Evolutionary conservation across 163 green algal species (phyloP).

Genomic region (Scenedesmus sp.): DNA sequence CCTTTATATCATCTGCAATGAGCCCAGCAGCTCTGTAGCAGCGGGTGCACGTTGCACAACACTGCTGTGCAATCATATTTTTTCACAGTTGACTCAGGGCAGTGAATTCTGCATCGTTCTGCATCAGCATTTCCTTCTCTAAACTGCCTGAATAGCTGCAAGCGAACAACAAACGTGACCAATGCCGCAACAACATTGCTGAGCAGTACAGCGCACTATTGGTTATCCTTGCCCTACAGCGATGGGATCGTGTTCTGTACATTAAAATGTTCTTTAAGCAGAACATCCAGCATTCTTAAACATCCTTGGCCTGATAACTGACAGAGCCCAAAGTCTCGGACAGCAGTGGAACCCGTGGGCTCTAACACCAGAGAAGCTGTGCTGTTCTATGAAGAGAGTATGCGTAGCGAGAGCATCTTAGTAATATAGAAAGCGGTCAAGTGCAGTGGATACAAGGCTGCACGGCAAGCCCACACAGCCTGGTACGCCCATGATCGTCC

Average conservation of each 20-base stretch:
- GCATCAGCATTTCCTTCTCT: background rate
- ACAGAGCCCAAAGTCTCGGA: conserved; percentile 10
- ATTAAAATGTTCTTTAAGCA: background rate
- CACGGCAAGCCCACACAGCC: background rate
- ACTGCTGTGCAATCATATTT: background rate
- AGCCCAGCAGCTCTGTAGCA: no score
- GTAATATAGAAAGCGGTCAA: background rate
- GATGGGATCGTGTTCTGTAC: background rate
- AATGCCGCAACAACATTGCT: background rate
- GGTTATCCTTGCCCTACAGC: background rate
- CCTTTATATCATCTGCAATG: no score
- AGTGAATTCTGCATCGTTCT: background rate
- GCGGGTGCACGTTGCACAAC: background rate
- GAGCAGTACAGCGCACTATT: background rate
- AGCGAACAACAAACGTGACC: background rate
- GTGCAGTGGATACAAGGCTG: background rate
- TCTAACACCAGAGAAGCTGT: background rate
- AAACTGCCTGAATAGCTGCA: background rate
- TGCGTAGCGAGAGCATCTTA: background rate
- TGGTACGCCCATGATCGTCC: background rate
- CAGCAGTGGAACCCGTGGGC: background rate
- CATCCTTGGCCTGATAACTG: conserved; percentile 13
- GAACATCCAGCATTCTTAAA: background rate
- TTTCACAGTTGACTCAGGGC: background rate
- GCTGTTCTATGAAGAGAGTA: background rate